Percentiles rank a stretch among this genome's conserved stretches.
Conservation (phyloP, 2,329 filamentous ascomycete species). For the Dothideomycetes sp. region DNA sequence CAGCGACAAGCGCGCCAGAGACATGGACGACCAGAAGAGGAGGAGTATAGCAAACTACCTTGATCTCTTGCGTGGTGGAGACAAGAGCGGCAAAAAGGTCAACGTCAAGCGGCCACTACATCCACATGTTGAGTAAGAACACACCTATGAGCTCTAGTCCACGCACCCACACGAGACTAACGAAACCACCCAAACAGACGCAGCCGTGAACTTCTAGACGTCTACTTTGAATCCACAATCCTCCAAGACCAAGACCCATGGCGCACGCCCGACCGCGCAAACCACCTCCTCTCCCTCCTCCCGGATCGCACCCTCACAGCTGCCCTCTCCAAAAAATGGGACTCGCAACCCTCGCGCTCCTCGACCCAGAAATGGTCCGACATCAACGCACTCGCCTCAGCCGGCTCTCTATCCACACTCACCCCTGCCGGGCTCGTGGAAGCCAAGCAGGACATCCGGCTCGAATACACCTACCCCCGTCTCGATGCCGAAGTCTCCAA, state of each 20-base stretch:
- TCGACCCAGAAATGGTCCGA: conserved; percentile 85
- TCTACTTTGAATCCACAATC: conserved; percentile 74
- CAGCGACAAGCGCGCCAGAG: conserved; percentile 77
- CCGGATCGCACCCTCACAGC: conserved; percentile 70
- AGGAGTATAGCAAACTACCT: conserved; percentile 81
- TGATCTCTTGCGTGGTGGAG: conserved; percentile 77
- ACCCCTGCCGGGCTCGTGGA: conserved; percentile 51
- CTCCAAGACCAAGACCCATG: conserved; percentile 82
- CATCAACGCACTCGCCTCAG: conserved; percentile 76
- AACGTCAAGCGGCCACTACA: conserved; percentile 78
- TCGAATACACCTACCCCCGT: conserved; percentile 95
- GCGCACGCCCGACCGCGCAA: conserved; percentile 55
- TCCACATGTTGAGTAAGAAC: conserved; percentile 66
- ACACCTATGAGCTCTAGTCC: too few relatives aligned
- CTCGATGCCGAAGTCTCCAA: conserved; percentile 96
- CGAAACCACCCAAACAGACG: conserved; percentile 38
- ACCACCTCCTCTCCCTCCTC: conserved; percentile 72
- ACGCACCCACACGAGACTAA: too few relatives aligned
- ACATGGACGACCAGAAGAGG: conserved; percentile 75
- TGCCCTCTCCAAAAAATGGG: conserved; percentile 82
- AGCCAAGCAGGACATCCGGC: conserved; percentile 88
- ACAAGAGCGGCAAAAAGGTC: conserved; percentile 76
- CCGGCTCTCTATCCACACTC: conserved; percentile 58
- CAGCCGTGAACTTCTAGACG: conserved; percentile 73
- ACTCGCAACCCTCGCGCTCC: conserved; percentile 63